Evolutionary conservation across 306 rosid species (phyloP).

Genomic region (Pueraria montana): DNA sequence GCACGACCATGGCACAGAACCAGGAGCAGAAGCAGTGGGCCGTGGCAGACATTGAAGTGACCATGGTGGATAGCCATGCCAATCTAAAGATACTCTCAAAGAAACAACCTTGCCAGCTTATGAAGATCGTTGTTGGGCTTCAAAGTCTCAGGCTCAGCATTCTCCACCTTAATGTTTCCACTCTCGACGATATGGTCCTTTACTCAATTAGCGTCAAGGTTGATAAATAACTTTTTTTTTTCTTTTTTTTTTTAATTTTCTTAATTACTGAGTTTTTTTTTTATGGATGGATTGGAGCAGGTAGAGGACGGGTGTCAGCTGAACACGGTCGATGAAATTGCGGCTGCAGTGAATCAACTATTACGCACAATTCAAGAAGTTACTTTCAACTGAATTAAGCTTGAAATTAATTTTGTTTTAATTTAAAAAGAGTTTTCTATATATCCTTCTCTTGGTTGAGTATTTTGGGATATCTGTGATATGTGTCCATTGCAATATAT

Average conservation of each 20-base stretch:
- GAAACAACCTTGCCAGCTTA: constrained; percentile 64
- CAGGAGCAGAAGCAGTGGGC: constrained; percentile 54
- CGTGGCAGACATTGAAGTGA: constrained; percentile 87
- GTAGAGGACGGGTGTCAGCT: constrained; percentile 81
- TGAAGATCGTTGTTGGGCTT: constrained; percentile 74
- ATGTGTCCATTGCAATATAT: constrained; percentile 13
- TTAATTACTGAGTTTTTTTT: not conserved
- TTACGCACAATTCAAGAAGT: constrained; percentile 62
- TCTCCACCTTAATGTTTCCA: constrained; percentile 88
- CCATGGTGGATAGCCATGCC: constrained; percentile 88
- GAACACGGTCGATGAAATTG: constrained; percentile 90
- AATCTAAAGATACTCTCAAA: constrained; percentile 75
- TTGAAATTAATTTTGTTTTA: not conserved
- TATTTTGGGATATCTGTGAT: constrained; percentile 22
- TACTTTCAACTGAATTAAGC: constrained; percentile 55
- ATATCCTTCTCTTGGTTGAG: constrained; percentile 30
- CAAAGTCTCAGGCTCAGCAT: constrained; percentile 69
- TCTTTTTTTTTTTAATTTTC: not conserved
- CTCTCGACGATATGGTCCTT: constrained; percentile 69
- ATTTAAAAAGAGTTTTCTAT: not conserved
- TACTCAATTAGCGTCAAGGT: constrained; percentile 91
- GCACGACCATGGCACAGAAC: constrained; percentile 39
- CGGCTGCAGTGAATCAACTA: constrained; percentile 84
- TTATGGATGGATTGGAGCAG: constrained; percentile 56
- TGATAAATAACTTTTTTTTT: not conserved